phyloP scores from a whole-genome alignment of 73 alveolate species.

The Paramecium pentaurelia region DNA sequence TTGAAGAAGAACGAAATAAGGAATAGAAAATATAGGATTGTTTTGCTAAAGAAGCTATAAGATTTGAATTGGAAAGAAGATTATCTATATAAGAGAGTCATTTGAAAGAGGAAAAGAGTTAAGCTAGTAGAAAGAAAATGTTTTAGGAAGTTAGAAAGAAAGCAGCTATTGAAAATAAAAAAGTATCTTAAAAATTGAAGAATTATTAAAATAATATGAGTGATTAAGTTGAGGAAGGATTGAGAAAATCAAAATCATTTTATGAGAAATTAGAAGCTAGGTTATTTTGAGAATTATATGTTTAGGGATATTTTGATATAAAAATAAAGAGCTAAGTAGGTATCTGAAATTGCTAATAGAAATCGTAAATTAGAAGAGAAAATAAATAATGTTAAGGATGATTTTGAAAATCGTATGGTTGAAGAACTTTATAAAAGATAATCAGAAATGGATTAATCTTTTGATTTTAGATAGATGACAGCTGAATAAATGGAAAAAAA shows the following conservation, averaged over 20 bases:
- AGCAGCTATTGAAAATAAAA: background rate
- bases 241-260: background rate
- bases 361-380: slow-evolving; percentile 1
- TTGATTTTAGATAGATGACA: background rate
- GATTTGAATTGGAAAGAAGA: background rate
- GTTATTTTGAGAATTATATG: background rate
- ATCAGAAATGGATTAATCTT: background rate
- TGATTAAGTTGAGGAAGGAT: background rate
- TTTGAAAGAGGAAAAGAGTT: background rate
- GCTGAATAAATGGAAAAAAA: background rate
- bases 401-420: background rate
- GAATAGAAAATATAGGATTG: background rate
- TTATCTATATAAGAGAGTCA: background rate
- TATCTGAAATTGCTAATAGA: background rate
- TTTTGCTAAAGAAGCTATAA: background rate
- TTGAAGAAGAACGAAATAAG: background rate
- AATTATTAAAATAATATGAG: background rate
- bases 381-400: background rate
- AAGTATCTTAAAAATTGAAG: background rate
- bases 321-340: background rate
- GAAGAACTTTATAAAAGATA: background rate
- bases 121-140: background rate
- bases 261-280: background rate
- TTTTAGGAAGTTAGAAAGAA: background rate
- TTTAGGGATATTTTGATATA: background rate